Evolutionary conservation across 1,284 basidiomycete species (phyloP), one percentile per base, ranked within the genome.

Genomic region (Fomitopsis pinicola): DNA sequence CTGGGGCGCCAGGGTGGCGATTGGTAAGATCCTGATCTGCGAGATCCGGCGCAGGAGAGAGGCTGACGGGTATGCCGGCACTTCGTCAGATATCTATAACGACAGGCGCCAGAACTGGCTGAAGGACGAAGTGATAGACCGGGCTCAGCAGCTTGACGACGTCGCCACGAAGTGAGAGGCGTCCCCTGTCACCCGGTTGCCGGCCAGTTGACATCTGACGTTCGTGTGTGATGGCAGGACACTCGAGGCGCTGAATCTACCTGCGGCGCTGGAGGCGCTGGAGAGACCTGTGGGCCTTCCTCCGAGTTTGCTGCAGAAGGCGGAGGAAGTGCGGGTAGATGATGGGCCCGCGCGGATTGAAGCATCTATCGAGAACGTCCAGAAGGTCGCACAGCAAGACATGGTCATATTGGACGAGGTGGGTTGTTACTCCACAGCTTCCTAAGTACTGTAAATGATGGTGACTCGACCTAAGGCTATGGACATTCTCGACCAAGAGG

Each of bases 1-100:
- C 10, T 96, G 94, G 84, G 95, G 94, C n/a, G 91, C 95, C 0
- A 87, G 89, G 65, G 83, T 92, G 58, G 96, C 95, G 3, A 86
- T 97, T 64, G 94, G 94, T 95, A 69, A 69, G 87, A 48, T 33
- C 28, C 12, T 15, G 3, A 33, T 33, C 77, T 38, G 54, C 46
- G 52, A 42, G 54, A 46, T 40, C 48, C 38, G 3, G 59, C 35
- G 19, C 45, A 35, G 42, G 19, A 30, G 45, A 40, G 6, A 15
- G 33, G 26, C 42, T 59, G 26, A 55, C 17, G 52, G 19, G 5
- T 5, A 2, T 8, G 12, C 17, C 35, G 4, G 19, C 22, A 26
- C 14, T 5, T 15, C 10, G 30, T 33, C 63, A 95, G 92, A 91
- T 67, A 88, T 98, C 14, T 98, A 97, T 76, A 86, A 91, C 56